A percentile compares a stretch with the other conserved stretches of the same genome.
phyloP scores from a whole-genome alignment of 1,139 yeast genomes.

The Saccharomyces hybrid region DNA sequence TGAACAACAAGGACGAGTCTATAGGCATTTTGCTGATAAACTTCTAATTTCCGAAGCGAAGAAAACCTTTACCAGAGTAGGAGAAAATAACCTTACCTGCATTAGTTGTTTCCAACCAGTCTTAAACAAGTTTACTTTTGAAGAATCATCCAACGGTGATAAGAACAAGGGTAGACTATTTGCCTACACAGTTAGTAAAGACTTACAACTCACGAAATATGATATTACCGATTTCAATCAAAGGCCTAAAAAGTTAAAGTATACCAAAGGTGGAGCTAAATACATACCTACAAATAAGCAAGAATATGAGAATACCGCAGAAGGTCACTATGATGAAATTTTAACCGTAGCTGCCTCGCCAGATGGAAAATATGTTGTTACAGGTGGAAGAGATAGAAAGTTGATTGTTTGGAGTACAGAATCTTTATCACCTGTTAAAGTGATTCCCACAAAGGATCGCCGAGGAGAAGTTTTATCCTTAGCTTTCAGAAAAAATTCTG shows the following conservation, averaged over 20 bases:
- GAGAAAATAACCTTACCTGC: constrained; percentile 49
- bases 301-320: constrained; percentile 34
- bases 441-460: constrained; percentile 62
- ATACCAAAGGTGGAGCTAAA: constrained; percentile 54
- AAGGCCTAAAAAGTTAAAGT: constrained; percentile 58
- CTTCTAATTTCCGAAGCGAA: constrained; percentile 42
- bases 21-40: constrained; percentile 54
- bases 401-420: constrained; percentile 83
- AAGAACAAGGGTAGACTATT: constrained; percentile 34
- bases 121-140: constrained; percentile 26
- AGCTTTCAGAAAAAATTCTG: constrained; percentile 70
- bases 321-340: constrained; percentile 71
- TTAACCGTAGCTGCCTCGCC: constrained; percentile 76
- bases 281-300: constrained; percentile 40
- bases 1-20: constrained; percentile 76
- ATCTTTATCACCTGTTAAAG: constrained; percentile 64
- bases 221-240: constrained; percentile 42
- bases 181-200: constrained; percentile 80
- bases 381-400: constrained; percentile 82
- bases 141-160: constrained; percentile 11
- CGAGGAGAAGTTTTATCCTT: constrained; percentile 67
- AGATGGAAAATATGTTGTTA: constrained; percentile 80
- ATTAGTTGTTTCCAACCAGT: constrained; percentile 32
- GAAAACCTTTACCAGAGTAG: constrained; percentile 45
- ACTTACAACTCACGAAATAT: constrained; percentile 75